Base-by-base conservation (phyloP, 2,329 filamentous ascomycete genomes). In the Helotiales sp. region DNA sequence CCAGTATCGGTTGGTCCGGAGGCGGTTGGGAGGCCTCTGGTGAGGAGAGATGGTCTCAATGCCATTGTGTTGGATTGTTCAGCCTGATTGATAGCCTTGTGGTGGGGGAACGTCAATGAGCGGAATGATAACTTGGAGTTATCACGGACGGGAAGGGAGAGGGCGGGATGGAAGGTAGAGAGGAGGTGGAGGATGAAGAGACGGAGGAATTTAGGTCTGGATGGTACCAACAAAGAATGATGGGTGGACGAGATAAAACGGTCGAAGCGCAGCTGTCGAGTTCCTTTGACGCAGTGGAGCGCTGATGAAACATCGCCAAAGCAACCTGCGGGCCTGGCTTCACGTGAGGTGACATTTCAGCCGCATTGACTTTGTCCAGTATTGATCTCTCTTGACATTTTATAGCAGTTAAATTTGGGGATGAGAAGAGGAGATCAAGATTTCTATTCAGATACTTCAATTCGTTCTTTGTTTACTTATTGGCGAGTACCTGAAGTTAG, bases 1-100 rank as follows among this genome's bases (percentile, higher is more conserved):
- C 84, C 83, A 49, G 87, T 89, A 76, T 86, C 87, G 57, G 85
- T 80, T 78, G 84, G 83, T 77, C 89, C 84, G 65, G 86, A 85
- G 67, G 90, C 84, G 66, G 83, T 82, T 34, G 90, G 88, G 67
- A 92, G 85, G 76, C 86, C 87, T 72, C 86, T 83, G 50, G 87
- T 90, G 76, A 89, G 86, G 77, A 89, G 82, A 65, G 83, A 81
- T 40, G 87, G 86, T 77, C 85, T 83, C 61, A 81, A 74, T 58
- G 87, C 82, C 86, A 89, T 89, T 45, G 58, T 45, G 58, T 74
- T 32, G 10, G 49, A 40, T 15, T 47, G 57, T 54, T 70, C 61
- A 67, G 68, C 65, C 61, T 67, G 61, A 47, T 49, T 60, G 63
- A 65, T 61, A 71, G 67, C 68, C 68, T 72, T 49, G 66, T 47